Conservation (phyloP, 2,329 filamentous ascomycete species). For the Pyricularia grisea region DNA sequence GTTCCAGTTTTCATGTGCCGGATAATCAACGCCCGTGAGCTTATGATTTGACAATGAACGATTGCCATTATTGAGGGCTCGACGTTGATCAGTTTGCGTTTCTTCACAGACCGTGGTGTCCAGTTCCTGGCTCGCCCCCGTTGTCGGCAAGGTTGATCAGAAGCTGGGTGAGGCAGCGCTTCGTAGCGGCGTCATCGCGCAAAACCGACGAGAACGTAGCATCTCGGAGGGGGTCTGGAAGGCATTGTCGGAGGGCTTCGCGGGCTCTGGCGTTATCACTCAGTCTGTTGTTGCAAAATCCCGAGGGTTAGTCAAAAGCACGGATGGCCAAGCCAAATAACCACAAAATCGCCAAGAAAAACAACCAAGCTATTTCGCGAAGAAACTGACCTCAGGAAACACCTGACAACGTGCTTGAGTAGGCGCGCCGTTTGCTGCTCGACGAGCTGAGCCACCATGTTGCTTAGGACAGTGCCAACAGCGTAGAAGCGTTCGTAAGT, state of each 20-base stretch:
- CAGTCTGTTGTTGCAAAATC: conserved; percentile 42
- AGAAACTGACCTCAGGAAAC: conserved; percentile 76
- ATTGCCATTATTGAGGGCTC: background rate
- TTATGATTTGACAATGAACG: background rate
- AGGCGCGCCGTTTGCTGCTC: conserved; percentile 94
- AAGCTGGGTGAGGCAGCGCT: conserved; percentile 93
- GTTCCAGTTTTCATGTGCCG: background rate
- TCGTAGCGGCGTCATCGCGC: conserved; percentile 92
- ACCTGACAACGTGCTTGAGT: conserved; percentile 94
- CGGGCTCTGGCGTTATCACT: conserved; percentile 94
- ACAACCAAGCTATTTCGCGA: background rate
- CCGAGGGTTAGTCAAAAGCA: conserved; percentile 9
- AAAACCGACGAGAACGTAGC: conserved; percentile 95
- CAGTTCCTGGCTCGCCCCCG: conserved; percentile 42
- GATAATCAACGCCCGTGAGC: background rate
- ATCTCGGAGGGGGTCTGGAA: conserved; percentile 96
- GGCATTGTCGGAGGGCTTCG: conserved; percentile 88
- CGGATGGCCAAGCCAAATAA: background rate
- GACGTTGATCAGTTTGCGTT: background rate
- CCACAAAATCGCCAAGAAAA: background rate
- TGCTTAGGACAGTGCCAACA: conserved; percentile 92
- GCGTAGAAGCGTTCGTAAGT: conserved; percentile 98
- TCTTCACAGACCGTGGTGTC: conserved; percentile 11
- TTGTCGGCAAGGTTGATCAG: conserved; percentile 94
- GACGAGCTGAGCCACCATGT: conserved; percentile 96